Percentiles rank a stretch among this genome's conserved stretches.
Conservation (phyloP, 345 rosid genomes). For the Clarkia xantiana region DNA sequence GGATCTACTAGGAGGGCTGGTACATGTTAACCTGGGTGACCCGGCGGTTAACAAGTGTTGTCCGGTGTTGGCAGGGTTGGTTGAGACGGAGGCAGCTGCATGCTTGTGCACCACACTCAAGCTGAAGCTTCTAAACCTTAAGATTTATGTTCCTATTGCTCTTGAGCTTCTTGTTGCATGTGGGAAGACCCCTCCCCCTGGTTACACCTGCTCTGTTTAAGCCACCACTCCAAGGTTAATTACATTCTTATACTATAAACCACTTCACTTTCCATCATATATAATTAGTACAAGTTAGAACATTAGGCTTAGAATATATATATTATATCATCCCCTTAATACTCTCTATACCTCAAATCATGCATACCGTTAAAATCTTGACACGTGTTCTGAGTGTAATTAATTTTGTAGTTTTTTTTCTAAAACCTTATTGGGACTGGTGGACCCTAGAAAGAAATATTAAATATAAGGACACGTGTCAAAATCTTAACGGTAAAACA, state of each 20-base stretch:
- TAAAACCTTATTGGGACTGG: no score
- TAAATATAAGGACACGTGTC: no score
- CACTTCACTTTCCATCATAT: no score
- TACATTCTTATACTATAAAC: background rate
- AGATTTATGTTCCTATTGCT: conserved; percentile 68
- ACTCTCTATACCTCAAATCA: no score
- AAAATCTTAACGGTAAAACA: no score
- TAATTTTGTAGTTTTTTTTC: no score
- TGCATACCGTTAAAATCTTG: no score
- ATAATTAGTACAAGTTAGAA: no score
- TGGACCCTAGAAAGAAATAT: no score
- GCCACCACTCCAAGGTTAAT: background rate
- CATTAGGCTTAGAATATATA: no score
- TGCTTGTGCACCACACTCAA: conserved; percentile 90
- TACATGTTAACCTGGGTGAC: conserved; percentile 66
- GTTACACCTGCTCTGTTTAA: conserved; percentile 78
- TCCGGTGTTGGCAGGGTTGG: conserved; percentile 64
- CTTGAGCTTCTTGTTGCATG: conserved; percentile 88
- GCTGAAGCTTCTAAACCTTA: conserved; percentile 76
- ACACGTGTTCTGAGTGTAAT: no score
- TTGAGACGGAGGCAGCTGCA: conserved; percentile 72
- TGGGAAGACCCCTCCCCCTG: conserved; percentile 95
- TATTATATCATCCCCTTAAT: no score
- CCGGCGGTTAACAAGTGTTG: conserved; percentile 72
- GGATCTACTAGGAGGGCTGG: conserved; percentile 76